Conservation (phyloP, 805 yeast genomes). For the Cyberlindnera veronae region DNA sequence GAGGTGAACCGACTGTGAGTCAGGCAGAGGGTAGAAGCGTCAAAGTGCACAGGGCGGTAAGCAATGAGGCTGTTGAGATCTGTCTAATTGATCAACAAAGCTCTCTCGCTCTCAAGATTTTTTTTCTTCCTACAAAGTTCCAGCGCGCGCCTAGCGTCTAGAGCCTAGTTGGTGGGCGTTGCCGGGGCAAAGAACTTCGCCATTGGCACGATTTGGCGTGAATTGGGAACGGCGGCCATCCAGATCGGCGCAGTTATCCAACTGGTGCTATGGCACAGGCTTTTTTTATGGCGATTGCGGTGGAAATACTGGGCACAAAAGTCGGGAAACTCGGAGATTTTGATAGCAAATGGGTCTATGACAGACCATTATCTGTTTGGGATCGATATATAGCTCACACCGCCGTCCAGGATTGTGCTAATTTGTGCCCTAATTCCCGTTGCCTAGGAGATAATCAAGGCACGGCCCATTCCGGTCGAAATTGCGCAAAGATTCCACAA, state of each 20-base stretch:
- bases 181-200: background rate
- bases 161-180: no score
- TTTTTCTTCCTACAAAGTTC: no score
- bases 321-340: no score
- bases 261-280: background rate
- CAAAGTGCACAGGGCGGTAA: no score
- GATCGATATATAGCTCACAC: no score
- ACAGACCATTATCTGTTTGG: background rate
- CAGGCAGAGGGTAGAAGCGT: no score
- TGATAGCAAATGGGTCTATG: no score
- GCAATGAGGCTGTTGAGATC: no score
- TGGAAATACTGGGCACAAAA: no score
- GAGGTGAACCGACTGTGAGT: background rate
- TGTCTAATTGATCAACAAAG: background rate
- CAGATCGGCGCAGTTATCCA: background rate
- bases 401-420: no score
- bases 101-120: background rate
- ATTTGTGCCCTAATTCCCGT: conserved; percentile 10
- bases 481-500: conserved; percentile 1
- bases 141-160: no score
- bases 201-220: background rate
- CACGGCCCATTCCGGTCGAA: background rate
- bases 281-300: background rate
- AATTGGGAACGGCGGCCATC: background rate
- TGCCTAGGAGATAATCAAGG: conserved; percentile 29